phyloP scores from a whole-genome alignment of 2,329 filamentous ascomycete genomes.

The Botrytis fragariae region DNA sequence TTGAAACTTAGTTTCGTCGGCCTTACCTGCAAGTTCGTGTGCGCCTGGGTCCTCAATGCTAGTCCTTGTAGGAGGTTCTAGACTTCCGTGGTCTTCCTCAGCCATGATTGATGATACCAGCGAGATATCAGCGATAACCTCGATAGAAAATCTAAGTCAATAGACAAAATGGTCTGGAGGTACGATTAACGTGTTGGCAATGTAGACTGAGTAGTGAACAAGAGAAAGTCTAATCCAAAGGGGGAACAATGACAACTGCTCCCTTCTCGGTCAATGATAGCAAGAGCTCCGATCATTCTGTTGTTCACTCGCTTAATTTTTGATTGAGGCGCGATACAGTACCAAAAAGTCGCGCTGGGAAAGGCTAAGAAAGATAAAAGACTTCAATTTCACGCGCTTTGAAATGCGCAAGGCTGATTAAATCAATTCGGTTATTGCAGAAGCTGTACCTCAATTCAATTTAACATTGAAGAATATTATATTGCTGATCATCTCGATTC shows the following conservation, averaged over 20 bases:
- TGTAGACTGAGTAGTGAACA: conserved; percentile 1
- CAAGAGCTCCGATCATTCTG: conserved; percentile 10
- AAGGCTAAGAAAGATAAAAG: conserved; percentile 19
- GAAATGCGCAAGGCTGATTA: conserved; percentile 26
- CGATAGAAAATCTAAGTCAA: not conserved
- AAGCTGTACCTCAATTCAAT: conserved; percentile 22
- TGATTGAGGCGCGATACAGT: conserved; percentile 17
- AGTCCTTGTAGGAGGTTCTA: conserved; percentile 44
- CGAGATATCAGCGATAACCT: not conserved
- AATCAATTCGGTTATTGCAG: conserved; percentile 17
- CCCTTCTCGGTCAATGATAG: conserved; percentile 11
- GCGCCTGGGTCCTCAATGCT: conserved; percentile 56
- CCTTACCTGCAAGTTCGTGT: conserved; percentile 54
- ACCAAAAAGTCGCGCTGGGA: conserved; percentile 19
- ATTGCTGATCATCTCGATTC: conserved; percentile 13
- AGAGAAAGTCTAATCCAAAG: conserved; percentile 5
- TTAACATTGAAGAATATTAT: not conserved
- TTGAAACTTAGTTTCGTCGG: not conserved
- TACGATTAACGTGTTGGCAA: conserved; percentile 3
- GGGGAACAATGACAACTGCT: conserved; percentile 11
- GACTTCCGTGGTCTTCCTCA: conserved; percentile 40
- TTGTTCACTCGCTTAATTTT: conserved; percentile 21
- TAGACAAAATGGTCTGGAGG: not conserved
- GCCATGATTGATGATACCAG: conserved; percentile 27
- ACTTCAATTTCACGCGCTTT: conserved; percentile 23